Conservation (phyloP, 2,329 filamentous ascomycete genomes). For the Fusarium keratoplasticum region DNA sequence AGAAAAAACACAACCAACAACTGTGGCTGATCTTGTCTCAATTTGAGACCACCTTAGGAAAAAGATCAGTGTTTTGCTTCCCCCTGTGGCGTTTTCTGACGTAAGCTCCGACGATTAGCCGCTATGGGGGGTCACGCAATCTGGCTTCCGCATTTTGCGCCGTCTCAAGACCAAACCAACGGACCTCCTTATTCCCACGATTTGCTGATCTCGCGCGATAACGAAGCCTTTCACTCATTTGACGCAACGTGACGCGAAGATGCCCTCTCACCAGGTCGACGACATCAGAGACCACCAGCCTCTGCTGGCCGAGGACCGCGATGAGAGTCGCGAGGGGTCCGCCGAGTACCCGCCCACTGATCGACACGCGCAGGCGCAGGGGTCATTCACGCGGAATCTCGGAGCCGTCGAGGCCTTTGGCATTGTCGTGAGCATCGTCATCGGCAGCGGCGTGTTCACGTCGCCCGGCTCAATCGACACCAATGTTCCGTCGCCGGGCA, state of each 20-base stretch:
- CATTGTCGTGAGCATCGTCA: conserved; percentile 72
- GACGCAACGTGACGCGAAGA: not conserved
- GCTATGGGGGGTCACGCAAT: not conserved
- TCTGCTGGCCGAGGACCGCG: conserved; percentile 25
- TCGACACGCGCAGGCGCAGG: conserved; percentile 10
- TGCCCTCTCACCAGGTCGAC: conserved; percentile 21
- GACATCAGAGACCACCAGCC: conserved; percentile 25
- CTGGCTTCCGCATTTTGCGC: not conserved
- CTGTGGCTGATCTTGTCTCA: not conserved
- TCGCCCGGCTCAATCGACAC: conserved; percentile 72
- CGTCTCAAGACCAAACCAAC: not conserved
- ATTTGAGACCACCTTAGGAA: not conserved
- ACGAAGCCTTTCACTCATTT: not conserved
- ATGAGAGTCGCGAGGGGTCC: conserved; percentile 1
- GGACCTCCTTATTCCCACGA: not conserved
- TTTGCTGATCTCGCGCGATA: not conserved
- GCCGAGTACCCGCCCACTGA: not conserved
- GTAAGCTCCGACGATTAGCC: conserved; percentile 38
- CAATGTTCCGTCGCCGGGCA: conserved; percentile 71
- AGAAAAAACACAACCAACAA: not conserved
- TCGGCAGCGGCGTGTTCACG: conserved; percentile 74
- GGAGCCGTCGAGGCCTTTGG: conserved; percentile 65
- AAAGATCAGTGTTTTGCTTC: not conserved
- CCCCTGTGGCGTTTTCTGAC: not conserved
- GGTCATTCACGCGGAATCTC: conserved; percentile 57